Base-by-base conservation (phyloP, 2,329 filamentous ascomycete genomes). In the Leptographium galeiforme region DNA sequence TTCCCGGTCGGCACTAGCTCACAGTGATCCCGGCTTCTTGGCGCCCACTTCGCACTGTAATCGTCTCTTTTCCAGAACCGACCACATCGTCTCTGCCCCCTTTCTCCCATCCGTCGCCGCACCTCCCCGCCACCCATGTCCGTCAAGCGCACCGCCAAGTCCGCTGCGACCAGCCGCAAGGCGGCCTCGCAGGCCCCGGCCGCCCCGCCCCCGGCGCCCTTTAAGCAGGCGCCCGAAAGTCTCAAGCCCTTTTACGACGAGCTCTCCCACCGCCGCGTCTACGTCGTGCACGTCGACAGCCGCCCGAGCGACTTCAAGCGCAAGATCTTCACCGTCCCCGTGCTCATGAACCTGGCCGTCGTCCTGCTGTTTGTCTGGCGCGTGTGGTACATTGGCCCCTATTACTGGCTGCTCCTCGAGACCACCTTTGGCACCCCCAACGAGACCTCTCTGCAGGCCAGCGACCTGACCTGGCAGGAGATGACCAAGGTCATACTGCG, bases 281-380 rank as follows among this genome's bases (percentile, higher is more conserved):
- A 96, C 75, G 78, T 96, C 62, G 76, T 85, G 34, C 89, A 95
- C 71, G 73, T 95, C 67, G 90, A 96, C 73, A 71, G 69, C 56
- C 82, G 85, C 57, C 81, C 83, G 0, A 68, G 70, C 19, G 73
- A 75, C 33, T 81, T 90, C 69, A 96, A 96, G 70, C 79, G 79
- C 65, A 85, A 87, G 63, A 85, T 94, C 62, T 96, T 95, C 68
- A 62, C 81, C 48, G 82, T 95, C 1, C 89, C 90, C 16, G 75
- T 89, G 18, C 66, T 82, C 18, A 81, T 95, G 69, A 96, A 96
- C 67, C 54, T 85, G 38, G 68, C 72, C 59, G 81, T 96, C 54
- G 71, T 75, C 10, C 62, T 74, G 2, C 67, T 87, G 36, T 81
- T 95, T 60, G 60, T 75, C 55, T 81, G 81, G 72, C 84, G 90